A percentile compares a stretch with the other conserved stretches of the same genome.
These are phyloP conservation scores for Platanthera zijinensis DNA, from an alignment of 106 monocot species.

Conservation along the genomic window DNA sequence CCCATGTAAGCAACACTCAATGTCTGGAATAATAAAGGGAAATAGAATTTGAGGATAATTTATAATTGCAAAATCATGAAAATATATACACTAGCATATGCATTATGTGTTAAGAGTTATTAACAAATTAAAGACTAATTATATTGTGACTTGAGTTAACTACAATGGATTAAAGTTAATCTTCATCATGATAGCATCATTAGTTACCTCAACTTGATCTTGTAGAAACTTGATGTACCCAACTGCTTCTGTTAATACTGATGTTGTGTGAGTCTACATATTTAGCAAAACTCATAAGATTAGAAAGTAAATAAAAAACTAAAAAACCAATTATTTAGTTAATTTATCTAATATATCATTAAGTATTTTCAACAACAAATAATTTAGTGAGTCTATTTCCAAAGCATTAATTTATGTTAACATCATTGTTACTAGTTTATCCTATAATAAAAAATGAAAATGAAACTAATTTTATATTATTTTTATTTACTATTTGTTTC, in stretches of 20 bases:
- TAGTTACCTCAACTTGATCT: conserved; percentile 16
- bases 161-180: background rate
- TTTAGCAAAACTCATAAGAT: background rate
- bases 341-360: too few species aligned
- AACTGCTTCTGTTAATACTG: conserved; percentile 9
- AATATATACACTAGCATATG: background rate
- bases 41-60: conserved; percentile 3
- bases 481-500: too few species aligned
- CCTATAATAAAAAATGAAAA: too few species aligned
- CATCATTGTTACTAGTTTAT: too few species aligned
- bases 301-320: background rate
- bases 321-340: background rate
- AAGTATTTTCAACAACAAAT: too few species aligned
- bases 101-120: background rate
- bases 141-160: background rate
- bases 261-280: conserved; percentile 9
- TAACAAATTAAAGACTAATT: background rate
- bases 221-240: conserved; percentile 14
- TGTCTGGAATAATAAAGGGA: conserved; percentile 37
- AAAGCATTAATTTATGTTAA: too few species aligned
- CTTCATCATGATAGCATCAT: background rate
- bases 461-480: too few species aligned
- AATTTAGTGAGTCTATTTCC: too few species aligned
- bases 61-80: background rate
- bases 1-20: conserved; percentile 62